Conservation (phyloP, 2,329 filamentous ascomycete species). For the Fusarium compactum region DNA sequence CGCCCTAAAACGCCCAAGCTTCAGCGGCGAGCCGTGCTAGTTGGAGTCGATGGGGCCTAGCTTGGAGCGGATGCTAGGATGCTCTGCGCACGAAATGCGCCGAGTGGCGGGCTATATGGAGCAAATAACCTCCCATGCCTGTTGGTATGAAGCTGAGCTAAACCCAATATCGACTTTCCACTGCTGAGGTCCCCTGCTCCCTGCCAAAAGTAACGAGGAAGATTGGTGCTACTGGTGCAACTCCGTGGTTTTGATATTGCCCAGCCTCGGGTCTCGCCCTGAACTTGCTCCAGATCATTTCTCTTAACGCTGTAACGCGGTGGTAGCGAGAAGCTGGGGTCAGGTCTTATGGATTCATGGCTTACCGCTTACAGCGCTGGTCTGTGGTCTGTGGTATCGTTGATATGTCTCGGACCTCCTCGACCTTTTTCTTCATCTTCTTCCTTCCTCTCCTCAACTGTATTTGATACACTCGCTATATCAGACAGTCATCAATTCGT, state of each 20-base stretch:
- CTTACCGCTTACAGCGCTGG: slow-evolving; percentile 5
- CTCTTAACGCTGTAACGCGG: slow-evolving; percentile 32
- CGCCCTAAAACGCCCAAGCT: slow-evolving; percentile 33
- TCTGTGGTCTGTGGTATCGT: background rate
- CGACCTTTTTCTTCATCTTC: slow-evolving; percentile 28
- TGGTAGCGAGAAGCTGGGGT: slow-evolving; percentile 16
- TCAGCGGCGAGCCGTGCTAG: slow-evolving; percentile 31
- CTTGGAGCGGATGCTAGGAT: slow-evolving; percentile 24
- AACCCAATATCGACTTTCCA: slow-evolving; percentile 39
- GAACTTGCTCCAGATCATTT: slow-evolving; percentile 41
- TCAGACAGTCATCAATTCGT: slow-evolving; percentile 27
- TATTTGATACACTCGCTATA: slow-evolving; percentile 35
- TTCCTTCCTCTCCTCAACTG: slow-evolving; percentile 23
- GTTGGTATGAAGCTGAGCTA: slow-evolving; percentile 36
- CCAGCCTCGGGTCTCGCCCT: slow-evolving; percentile 46
- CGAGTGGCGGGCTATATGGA: slow-evolving; percentile 44
- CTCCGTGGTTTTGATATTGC: slow-evolving; percentile 44
- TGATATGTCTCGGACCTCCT: slow-evolving; percentile 30
- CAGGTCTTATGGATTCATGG: background rate
- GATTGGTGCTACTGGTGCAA: slow-evolving; percentile 36
- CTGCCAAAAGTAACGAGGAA: slow-evolving; percentile 10
- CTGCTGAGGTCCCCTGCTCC: slow-evolving; percentile 33
- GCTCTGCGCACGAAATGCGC: slow-evolving; percentile 36
- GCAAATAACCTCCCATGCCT: slow-evolving; percentile 32
- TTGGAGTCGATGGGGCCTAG: slow-evolving; percentile 29